A percentile compares a stretch with the other conserved stretches of the same genome.
These are phyloP conservation scores for Candida germanica DNA, from an alignment of 805 yeast species.

Conservation along the genomic window DNA sequence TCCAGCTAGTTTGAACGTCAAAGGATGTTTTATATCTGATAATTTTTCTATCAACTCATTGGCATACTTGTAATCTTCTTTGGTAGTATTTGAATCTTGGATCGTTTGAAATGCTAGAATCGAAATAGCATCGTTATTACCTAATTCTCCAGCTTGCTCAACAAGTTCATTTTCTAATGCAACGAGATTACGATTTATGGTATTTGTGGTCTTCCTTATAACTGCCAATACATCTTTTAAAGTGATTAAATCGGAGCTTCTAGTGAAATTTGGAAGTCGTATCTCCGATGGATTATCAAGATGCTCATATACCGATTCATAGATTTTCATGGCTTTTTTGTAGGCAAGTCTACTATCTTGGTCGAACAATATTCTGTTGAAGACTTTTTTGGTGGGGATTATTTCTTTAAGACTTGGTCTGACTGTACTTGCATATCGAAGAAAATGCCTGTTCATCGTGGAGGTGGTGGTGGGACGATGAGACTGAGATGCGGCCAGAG, in stretches of 20 bases:
- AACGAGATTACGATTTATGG: constrained; percentile 53
- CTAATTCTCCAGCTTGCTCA: constrained; percentile 82
- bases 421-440: background rate
- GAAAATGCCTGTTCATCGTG: background rate
- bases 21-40: constrained; percentile 60
- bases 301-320: constrained; percentile 48
- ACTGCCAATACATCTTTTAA: constrained; percentile 66
- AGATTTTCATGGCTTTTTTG: constrained; percentile 51
- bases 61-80: constrained; percentile 65
- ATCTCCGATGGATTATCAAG: constrained; percentile 40
- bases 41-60: constrained; percentile 55
- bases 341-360: constrained; percentile 57
- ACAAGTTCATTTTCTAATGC: constrained; percentile 67
- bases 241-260: constrained; percentile 58
- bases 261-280: constrained; percentile 44
- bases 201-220: constrained; percentile 57
- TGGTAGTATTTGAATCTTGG: constrained; percentile 17
- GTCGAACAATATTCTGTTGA: constrained; percentile 64
- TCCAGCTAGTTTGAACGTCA: constrained; percentile 74
- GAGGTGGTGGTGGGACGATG: no score
- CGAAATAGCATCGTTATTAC: constrained; percentile 78
- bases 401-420: constrained; percentile 15
- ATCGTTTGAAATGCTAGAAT: constrained; percentile 68
- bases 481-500: no score
- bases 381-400: constrained; percentile 56